Evolutionary conservation across 1,284 basidiomycete species (phyloP), one percentile per base, ranked within the genome.

Genomic region (Marasmius tenuissimus): DNA sequence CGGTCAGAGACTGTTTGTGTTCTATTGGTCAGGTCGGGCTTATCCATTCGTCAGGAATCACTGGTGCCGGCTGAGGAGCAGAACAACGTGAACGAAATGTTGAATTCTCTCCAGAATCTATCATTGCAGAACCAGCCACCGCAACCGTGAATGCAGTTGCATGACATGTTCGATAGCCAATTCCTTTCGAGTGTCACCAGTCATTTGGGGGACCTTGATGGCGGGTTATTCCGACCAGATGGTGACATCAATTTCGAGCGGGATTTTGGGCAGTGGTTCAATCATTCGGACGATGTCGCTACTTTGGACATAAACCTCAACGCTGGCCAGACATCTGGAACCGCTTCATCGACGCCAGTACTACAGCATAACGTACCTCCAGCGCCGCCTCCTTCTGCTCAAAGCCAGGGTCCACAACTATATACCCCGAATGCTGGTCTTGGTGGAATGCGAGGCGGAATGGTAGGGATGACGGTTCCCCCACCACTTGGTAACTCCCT

Each of bases 231-330:
- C 68, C 71, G 76, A 48, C 65, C 71, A n/a, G 76, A 82, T 42
- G 78, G 78, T 2, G 78, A 82, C 57, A 72, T 87, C 68, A 83
- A 86, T 67, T 88, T 88, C 65, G 87, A 88, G 71, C 76, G 85
- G 67, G 86, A 87, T 67, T 88, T 88, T 71, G 83, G 84, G 56
- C 84, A 86, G 66, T 89, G 87, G 87, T 88, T 89, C 67, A 85
- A 85, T n/a, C n/a, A n/a, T 68, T 80, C 77, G 27, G 79, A 84
- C 59, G 82, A 83, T 64, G 69, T n/a, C n/a, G n/a, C n/a, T n/a
- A n/a, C n/a, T n/a, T n/a, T n/a, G n/a, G n/a, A n/a, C n/a, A n/a
- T n/a, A n/a, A 61, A 66, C 56, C 48, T 64, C 12, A 49, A 40
- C 27, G 33, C 55, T 39, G 53, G 34, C 39, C 48, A 39, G 27